These are phyloP conservation scores for Flaveria bidentis DNA, from an alignment of 129 eudicot species.

Conservation along the genomic window DNA sequence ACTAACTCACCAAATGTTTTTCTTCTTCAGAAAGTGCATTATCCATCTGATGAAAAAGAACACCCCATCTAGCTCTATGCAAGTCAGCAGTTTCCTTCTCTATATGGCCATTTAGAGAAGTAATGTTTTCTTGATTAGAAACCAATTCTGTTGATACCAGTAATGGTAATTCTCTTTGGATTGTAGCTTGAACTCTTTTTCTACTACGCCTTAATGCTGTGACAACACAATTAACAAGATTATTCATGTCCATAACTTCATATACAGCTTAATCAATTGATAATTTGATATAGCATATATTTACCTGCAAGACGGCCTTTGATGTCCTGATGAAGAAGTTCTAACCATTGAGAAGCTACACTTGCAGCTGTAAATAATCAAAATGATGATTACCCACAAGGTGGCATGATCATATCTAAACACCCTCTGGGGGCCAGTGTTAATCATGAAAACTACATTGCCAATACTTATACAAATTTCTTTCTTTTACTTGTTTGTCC, in stretches of 20 bases:
- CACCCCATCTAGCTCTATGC: constrained; percentile 65
- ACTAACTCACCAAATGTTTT: constrained; percentile 59
- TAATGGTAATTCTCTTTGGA: constrained; percentile 66
- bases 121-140: constrained; percentile 45
- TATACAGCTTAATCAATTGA: not conserved
- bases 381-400: constrained; percentile 1
- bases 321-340: constrained; percentile 81
- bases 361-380: constrained; percentile 65
- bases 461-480: not conserved
- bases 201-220: constrained; percentile 82
- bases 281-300: not conserved
- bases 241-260: not conserved
- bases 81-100: constrained; percentile 48
- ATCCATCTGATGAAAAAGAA: constrained; percentile 77
- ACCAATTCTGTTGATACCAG: constrained; percentile 62
- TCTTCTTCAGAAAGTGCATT: constrained; percentile 83
- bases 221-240: constrained; percentile 12
- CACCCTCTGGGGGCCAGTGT: not conserved
- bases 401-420: constrained; percentile 2
- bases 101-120: constrained; percentile 13
- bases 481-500: constrained; percentile 3
- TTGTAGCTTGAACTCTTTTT: constrained; percentile 75
- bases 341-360: constrained; percentile 94
- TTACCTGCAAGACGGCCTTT: constrained; percentile 91
- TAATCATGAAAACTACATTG: not conserved